A percentile compares a stretch with the other conserved stretches of the same genome.
Conservation (phyloP, 345 rosid species). For the Rhodamnia rubescens region DNA sequence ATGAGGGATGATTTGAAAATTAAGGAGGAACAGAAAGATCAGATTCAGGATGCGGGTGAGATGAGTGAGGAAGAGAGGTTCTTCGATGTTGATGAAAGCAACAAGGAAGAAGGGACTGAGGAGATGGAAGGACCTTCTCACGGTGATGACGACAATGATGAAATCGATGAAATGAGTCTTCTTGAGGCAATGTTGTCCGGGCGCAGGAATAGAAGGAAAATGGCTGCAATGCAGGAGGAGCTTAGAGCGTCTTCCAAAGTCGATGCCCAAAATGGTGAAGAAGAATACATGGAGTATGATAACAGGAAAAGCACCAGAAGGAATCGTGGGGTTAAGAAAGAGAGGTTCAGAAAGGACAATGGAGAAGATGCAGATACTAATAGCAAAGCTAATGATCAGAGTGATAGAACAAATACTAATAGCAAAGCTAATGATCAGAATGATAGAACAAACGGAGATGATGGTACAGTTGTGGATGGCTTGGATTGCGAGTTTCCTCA, state of each 20-base stretch:
- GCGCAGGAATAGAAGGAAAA: constrained; percentile 31
- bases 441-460: constrained; percentile 11
- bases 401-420: constrained; percentile 1
- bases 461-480: constrained; percentile 9
- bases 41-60: constrained; percentile 9
- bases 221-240: constrained; percentile 15
- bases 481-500: constrained; percentile 10
- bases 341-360: constrained; percentile 21
- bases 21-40: constrained; percentile 8
- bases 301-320: constrained; percentile 39
- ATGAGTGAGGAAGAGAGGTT: not conserved
- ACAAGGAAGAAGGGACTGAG: not conserved
- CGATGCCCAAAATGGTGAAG: constrained; percentile 23
- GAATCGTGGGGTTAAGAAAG: constrained; percentile 37
- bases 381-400: constrained; percentile 10
- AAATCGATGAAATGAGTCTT: constrained; percentile 39
- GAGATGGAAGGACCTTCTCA: constrained; percentile 1
- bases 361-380: constrained; percentile 13
- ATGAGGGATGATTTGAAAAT: constrained; percentile 30
- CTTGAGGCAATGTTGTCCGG: constrained; percentile 66
- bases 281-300: constrained; percentile 28
- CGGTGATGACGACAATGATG: constrained; percentile 18
- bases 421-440: constrained; percentile 10
- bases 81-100: not conserved
- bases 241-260: constrained; percentile 3